Evolutionary conservation across 768 basidiomycete species (phyloP), one percentile per base, ranked within the genome.

Genomic region (Suillus luteus): DNA sequence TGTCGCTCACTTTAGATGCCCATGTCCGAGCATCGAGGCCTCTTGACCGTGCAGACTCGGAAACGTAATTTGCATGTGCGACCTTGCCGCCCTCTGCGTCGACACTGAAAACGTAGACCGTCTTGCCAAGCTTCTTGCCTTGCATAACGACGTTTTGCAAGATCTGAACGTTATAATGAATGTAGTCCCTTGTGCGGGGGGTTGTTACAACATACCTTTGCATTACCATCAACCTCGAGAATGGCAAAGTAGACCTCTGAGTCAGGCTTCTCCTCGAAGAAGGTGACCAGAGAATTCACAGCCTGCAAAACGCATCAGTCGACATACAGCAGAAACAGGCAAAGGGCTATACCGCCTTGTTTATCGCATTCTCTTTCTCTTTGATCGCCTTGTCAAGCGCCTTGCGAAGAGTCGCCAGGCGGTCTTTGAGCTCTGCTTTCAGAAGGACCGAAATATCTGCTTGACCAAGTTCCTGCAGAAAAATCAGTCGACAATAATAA

Each of bases 21-120:
- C 97, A 99, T n/a, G 77, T 79, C 65, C 95, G 90, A 27, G 92
- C 96, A 73, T 95, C 92, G 55, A 92, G 80, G 15, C 88, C 88
- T 66, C 85, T 83, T 37, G 79, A 79, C 72, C 90, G 91, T 1
- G 76, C 72, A 3, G 83, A 80, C 14, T 89, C 81, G 0, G 90
- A 86, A 51, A 98, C 83, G 68, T 83, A 89, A 77, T 98, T 99
- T 63, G 89, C 88, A 73, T 99, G 96, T 14, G 89, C 88, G 65
- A 99, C 87, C 74, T 91, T 96, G 63, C 82, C 83, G 49, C 81
- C 82, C 61, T 86, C 85, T 1, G 70, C 62, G 68, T 97, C 93
- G 19, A 85, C 79, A 70, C 90, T 93, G 80, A 99, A 91, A 17
- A 98, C 85, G 76, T 98, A 99, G 22, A 92, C 83, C 4, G 92